A percentile compares a stretch with the other conserved stretches of the same genome.
Conservation (phyloP, 73 alveolate species). For the Symbiodinium pilosum region DNA sequence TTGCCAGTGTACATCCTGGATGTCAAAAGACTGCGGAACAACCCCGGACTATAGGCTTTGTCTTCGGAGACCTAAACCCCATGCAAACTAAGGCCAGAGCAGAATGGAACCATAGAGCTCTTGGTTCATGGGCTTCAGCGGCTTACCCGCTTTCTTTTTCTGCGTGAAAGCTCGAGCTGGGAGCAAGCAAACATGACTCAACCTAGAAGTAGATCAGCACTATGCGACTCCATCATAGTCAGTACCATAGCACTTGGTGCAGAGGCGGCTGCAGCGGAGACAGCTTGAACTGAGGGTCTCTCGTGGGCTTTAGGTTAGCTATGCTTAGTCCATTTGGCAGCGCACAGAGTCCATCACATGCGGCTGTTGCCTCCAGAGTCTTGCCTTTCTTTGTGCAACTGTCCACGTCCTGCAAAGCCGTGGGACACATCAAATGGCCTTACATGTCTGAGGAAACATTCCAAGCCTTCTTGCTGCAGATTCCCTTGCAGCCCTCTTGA, state of each 20-base stretch:
- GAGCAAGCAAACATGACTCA: too few relatives aligned
- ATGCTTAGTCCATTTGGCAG: too few relatives aligned
- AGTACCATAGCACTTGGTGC: too few relatives aligned
- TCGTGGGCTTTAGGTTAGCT: too few relatives aligned
- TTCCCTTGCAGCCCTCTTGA: constrained; percentile 67
- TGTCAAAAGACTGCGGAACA: too few relatives aligned
- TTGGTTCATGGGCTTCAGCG: constrained; percentile 57
- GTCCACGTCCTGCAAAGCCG: constrained; percentile 35
- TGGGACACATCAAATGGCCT: not conserved
- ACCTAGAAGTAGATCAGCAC: too few relatives aligned
- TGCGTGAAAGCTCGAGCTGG: not conserved
- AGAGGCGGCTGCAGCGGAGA: too few relatives aligned
- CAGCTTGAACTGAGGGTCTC: too few relatives aligned
- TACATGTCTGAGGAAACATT: not conserved
- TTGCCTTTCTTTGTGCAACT: constrained; percentile 84
- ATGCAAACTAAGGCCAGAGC: not conserved
- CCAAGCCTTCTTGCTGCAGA: constrained; percentile 22
- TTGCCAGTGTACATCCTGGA: constrained; percentile 90
- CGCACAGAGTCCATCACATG: too few relatives aligned
- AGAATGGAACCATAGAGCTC: constrained; percentile 40
- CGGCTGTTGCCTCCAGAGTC: constrained; percentile 37
- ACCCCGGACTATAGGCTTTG: too few relatives aligned
- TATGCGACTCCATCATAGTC: too few relatives aligned
- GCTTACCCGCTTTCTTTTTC: constrained; percentile 93
- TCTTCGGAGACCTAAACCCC: too few relatives aligned